Percentiles rank a stretch among this genome's conserved stretches.
Evolutionary conservation across 2,329 filamentous ascomycete species (phyloP).

Genomic region (Scedosporium aurantiacum): DNA sequence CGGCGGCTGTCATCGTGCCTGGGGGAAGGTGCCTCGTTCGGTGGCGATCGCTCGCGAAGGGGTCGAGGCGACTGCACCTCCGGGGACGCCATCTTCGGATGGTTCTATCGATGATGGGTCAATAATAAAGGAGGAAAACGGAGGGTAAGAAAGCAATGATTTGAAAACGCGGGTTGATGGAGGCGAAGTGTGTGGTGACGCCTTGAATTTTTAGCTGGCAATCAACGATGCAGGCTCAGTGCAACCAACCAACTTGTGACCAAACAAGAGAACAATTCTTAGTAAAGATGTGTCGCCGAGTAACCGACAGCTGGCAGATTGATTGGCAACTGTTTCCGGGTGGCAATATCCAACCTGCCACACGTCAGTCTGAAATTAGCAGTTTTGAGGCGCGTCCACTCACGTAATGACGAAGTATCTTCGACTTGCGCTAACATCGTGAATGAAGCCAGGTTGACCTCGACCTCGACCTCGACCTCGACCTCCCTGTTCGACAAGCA

Average conservation of each 20-base stretch:
- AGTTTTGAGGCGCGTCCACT: too few relatives aligned
- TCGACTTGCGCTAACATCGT: too few relatives aligned
- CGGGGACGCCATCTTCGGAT: conserved; percentile 31
- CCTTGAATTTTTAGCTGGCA: not conserved
- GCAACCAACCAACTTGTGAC: not conserved
- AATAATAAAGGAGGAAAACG: not conserved
- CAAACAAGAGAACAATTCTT: not conserved
- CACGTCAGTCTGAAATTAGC: too few relatives aligned
- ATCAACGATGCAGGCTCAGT: not conserved
- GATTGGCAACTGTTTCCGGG: not conserved
- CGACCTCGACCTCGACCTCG: not conserved
- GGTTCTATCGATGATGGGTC: not conserved
- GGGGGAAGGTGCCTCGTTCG: conserved; percentile 4
- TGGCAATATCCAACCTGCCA: not conserved
- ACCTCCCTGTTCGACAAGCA: not conserved
- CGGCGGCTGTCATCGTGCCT: conserved; percentile 23
- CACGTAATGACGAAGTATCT: too few relatives aligned
- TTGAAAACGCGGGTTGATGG: not conserved
- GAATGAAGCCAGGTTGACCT: not conserved
- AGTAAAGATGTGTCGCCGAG: not conserved
- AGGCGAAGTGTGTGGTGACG: not conserved
- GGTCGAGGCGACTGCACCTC: conserved; percentile 17
- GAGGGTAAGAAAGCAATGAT: not conserved
- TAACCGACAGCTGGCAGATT: not conserved
- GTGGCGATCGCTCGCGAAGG: conserved; percentile 7